These are phyloP conservation scores for Leptographium radiaticola DNA, from an alignment of 2,329 filamentous ascomycete species.

Conservation along the genomic window DNA sequence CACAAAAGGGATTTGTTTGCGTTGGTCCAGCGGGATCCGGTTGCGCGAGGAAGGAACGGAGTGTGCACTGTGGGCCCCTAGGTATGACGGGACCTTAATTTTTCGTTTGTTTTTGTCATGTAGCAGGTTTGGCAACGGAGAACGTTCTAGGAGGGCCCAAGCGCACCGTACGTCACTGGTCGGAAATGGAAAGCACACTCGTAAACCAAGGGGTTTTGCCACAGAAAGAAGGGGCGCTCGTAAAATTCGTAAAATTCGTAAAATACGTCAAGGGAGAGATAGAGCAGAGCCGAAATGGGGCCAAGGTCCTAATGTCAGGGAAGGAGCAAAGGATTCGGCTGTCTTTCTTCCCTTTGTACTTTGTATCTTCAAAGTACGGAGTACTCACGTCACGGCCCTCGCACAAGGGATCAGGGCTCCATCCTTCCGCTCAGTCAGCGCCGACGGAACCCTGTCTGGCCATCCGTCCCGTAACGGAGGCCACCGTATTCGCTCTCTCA, in stretches of 20 bases:
- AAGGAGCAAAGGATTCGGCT: no score
- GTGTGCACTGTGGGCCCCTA: conserved; percentile 1
- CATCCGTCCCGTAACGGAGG: not conserved
- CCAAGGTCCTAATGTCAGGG: no score
- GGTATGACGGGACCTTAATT: conserved; percentile 8
- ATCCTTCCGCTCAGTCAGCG: not conserved
- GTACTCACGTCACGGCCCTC: not conserved
- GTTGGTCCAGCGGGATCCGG: not conserved
- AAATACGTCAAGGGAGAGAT: no score
- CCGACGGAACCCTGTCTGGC: not conserved
- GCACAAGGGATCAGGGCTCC: no score
- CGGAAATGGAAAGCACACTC: not conserved
- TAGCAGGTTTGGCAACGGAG: not conserved
- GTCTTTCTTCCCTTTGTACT: no score
- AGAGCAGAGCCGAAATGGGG: no score
- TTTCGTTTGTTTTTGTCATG: not conserved
- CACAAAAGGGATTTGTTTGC: not conserved
- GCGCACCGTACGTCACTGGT: not conserved
- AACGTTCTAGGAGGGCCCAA: not conserved
- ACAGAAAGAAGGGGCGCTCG: no score
- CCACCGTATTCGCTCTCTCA: not conserved
- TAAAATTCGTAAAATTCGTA: no score
- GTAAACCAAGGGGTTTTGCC: not conserved
- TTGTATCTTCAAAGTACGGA: no score
- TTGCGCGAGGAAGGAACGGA: conserved; percentile 1